A percentile compares a stretch with the other conserved stretches of the same genome.
These are phyloP conservation scores for Neonectria hederae DNA, from an alignment of 2,329 filamentous ascomycete genomes.

Conservation along the genomic window DNA sequence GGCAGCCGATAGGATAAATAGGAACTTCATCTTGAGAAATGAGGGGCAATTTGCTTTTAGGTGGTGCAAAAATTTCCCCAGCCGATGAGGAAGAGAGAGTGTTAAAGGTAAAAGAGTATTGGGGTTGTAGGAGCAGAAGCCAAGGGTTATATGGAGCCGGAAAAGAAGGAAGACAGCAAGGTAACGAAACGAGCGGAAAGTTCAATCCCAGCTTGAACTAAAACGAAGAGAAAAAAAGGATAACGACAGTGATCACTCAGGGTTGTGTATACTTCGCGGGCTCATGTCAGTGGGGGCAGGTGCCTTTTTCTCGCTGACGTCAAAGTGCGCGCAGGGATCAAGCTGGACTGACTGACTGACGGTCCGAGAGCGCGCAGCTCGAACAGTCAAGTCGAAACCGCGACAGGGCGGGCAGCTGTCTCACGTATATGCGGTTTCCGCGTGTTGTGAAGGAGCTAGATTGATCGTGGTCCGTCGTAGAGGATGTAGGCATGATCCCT, in stretches of 20 bases:
- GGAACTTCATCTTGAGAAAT: constrained; percentile 21
- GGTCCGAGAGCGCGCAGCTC: not conserved
- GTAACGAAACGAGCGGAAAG: constrained; percentile 3
- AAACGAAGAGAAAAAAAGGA: not conserved
- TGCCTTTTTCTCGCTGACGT: constrained; percentile 13
- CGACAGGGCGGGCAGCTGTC: not conserved
- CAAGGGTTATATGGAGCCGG: not conserved
- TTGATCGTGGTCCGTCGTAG: not conserved
- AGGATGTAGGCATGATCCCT: not conserved
- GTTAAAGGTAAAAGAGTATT: too few relatives aligned
- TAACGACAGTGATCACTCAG: not conserved
- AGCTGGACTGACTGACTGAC: not conserved
- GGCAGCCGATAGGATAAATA: constrained; percentile 11
- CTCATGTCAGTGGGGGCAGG: not conserved
- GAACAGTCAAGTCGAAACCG: constrained; percentile 5
- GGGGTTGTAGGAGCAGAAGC: not conserved
- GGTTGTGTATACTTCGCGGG: not conserved
- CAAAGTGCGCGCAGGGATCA: constrained; percentile 5
- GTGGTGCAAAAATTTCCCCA: not conserved
- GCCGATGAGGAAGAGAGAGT: not conserved
- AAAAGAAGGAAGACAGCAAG: not conserved
- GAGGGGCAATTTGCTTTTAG: not conserved
- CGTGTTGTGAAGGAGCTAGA: not conserved
- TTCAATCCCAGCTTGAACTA: constrained; percentile 5
- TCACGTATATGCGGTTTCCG: not conserved